phyloP scores from a whole-genome alignment of 306 rosid species.

The Echinosophora koreensis region DNA sequence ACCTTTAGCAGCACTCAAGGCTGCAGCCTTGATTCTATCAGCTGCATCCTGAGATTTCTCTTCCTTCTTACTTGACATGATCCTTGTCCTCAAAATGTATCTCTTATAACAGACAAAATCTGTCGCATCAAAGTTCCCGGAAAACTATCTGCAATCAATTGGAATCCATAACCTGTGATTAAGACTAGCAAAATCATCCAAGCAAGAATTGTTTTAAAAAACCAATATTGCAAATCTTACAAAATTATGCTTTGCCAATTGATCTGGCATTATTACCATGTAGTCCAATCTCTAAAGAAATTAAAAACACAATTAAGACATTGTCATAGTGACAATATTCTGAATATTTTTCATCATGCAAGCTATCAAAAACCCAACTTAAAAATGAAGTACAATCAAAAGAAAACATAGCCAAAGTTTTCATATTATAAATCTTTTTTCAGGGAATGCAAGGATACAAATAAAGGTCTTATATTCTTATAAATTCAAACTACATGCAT shows the following conservation, averaged over 20 bases:
- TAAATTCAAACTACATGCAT: no score
- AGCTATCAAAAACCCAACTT: background rate
- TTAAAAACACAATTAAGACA: background rate
- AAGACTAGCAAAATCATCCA: slow-evolving; percentile 6
- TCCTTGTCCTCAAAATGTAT: slow-evolving; percentile 27
- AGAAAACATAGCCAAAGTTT: background rate
- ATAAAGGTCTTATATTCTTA: no score
- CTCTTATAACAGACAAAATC: slow-evolving; percentile 6
- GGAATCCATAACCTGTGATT: slow-evolving; percentile 33
- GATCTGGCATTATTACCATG: slow-evolving; percentile 1
- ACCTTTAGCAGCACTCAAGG: slow-evolving; percentile 93
- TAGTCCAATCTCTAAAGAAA: slow-evolving; percentile 21
- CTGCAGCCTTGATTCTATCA: slow-evolving; percentile 95
- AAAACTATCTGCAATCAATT: background rate
- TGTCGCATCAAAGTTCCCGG: background rate
- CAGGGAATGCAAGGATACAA: background rate
- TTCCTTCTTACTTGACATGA: slow-evolving; percentile 96
- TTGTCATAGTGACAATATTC: slow-evolving; percentile 15
- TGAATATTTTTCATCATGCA: background rate
- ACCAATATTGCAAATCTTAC: no score
- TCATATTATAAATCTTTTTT: background rate
- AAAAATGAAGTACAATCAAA: background rate
- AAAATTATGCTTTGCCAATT: background rate
- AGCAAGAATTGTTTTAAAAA: background rate
- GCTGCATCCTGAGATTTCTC: slow-evolving; percentile 96